Conservation (phyloP, 768 basidiomycete species). For the Lyophyllum decastes region DNA sequence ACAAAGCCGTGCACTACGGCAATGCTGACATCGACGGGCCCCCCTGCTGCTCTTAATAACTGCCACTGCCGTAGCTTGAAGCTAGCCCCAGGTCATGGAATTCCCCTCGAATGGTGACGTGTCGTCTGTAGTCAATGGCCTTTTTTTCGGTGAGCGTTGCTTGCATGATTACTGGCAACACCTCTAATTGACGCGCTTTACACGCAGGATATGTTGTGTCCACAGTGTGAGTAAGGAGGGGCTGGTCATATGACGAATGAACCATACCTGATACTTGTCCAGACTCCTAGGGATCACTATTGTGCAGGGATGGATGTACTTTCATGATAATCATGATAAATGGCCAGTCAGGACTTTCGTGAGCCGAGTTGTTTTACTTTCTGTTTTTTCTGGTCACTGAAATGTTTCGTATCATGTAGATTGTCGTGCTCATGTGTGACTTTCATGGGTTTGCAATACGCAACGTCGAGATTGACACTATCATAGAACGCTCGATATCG, state of each 20-base stretch:
- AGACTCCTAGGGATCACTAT: constrained; percentile 15
- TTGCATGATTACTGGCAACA: too few species aligned
- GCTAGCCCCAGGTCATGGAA: neutral
- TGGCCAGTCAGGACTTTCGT: constrained; percentile 13
- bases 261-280: neutral
- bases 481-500: constrained; percentile 11
- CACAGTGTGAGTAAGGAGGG: neutral
- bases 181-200: neutral
- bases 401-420: neutral
- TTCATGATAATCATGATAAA: constrained; percentile 11
- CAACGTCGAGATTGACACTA: neutral
- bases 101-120: neutral
- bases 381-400: neutral
- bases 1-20: too few species aligned
- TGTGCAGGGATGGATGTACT: constrained; percentile 12
- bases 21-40: too few species aligned
- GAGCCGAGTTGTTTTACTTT: neutral
- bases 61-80: too few species aligned
- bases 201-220: constrained; percentile 12
- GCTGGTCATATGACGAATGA: neutral
- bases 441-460: neutral
- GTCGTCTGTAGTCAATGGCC: neutral
- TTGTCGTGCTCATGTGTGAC: constrained; percentile 11
- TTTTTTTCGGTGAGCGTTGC: neutral
- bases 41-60: too few species aligned